Evolutionary conservation across 345 rosid species (phyloP).

Genomic region (Balakata baccata): DNA sequence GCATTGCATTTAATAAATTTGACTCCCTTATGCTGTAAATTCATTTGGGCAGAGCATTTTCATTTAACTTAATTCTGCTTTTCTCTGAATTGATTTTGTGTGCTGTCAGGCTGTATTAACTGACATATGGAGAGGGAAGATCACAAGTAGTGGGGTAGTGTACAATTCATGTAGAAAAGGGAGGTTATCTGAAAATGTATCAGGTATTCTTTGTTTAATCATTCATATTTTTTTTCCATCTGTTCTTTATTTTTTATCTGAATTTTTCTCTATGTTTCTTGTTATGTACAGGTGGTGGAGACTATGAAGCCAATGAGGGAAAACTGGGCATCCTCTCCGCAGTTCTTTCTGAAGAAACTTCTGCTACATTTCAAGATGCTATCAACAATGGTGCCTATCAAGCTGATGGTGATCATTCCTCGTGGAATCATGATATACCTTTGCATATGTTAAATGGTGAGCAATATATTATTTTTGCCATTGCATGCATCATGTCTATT

Average conservation of each 20-base stretch:
- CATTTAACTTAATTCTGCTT: conserved; percentile 6
- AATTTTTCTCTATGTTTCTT: conserved; percentile 7
- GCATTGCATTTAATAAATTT: conserved; percentile 2
- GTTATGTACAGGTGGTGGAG: conserved; percentile 30
- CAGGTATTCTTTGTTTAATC: conserved; percentile 33
- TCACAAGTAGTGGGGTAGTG: conserved; percentile 51
- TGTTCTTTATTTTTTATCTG: conserved; percentile 7
- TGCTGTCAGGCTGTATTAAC: conserved; percentile 46
- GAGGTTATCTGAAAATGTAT: conserved; percentile 36
- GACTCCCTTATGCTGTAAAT: neutral
- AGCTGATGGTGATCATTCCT: conserved; percentile 15
- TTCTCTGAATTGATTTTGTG: conserved; percentile 12
- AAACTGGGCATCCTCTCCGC: conserved; percentile 33
- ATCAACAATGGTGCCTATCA: conserved; percentile 19
- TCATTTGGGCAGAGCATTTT: neutral
- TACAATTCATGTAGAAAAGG: conserved; percentile 40
- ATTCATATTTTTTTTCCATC: neutral
- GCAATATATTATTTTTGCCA: conserved; percentile 8
- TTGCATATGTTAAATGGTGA: conserved; percentile 23
- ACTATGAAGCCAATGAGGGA: conserved; percentile 39
- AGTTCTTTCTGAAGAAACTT: conserved; percentile 26
- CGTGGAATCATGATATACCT: conserved; percentile 18
- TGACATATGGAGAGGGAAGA: conserved; percentile 67
- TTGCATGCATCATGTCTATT: neutral
- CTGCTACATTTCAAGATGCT: conserved; percentile 27